Percentiles rank a stretch among this genome's conserved stretches.
These are phyloP conservation scores for Ophiocordyceps camponoti-leonardi DNA, from an alignment of 2,329 filamentous ascomycete genomes.

Conservation along the genomic window DNA sequence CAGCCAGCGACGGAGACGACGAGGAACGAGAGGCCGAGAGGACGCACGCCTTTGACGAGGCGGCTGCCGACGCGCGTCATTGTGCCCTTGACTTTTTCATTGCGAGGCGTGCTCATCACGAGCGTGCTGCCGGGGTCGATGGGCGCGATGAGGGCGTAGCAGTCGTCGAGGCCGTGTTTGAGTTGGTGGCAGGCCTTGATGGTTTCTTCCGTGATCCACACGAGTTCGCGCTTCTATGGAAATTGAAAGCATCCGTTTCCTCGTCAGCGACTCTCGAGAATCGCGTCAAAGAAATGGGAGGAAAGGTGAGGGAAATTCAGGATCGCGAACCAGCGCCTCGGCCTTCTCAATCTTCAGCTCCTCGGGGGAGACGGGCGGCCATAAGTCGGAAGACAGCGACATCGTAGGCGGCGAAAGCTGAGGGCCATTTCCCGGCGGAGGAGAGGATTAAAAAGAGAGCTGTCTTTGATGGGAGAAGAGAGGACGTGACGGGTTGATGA, in stretches of 20 bases:
- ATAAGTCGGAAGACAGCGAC: constrained; percentile 15
- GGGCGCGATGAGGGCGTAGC: constrained; percentile 70
- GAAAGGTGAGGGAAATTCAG: background rate
- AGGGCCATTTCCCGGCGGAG: background rate
- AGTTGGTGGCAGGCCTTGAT: constrained; percentile 29
- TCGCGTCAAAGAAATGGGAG: background rate
- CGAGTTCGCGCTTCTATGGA: constrained; percentile 29
- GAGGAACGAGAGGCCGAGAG: constrained; percentile 10
- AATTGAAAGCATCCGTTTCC: background rate
- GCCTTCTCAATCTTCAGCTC: constrained; percentile 32
- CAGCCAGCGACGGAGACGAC: constrained; percentile 28
- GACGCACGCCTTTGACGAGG: constrained; percentile 71
- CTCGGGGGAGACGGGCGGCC: constrained; percentile 32
- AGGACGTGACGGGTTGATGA: background rate
- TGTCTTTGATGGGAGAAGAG: background rate
- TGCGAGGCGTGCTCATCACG: constrained; percentile 71
- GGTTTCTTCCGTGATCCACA: constrained; percentile 36
- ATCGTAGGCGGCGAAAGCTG: background rate
- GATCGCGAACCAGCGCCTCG: constrained; percentile 26
- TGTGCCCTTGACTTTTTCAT: constrained; percentile 82
- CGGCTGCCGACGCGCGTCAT: constrained; percentile 81
- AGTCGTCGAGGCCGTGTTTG: constrained; percentile 64
- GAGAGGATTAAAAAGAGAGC: background rate
- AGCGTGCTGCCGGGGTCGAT: constrained; percentile 75
- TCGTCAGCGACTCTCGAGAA: background rate